These are phyloP conservation scores for Candida schatavii DNA, from an alignment of 805 yeast genomes.

Conservation along the genomic window DNA sequence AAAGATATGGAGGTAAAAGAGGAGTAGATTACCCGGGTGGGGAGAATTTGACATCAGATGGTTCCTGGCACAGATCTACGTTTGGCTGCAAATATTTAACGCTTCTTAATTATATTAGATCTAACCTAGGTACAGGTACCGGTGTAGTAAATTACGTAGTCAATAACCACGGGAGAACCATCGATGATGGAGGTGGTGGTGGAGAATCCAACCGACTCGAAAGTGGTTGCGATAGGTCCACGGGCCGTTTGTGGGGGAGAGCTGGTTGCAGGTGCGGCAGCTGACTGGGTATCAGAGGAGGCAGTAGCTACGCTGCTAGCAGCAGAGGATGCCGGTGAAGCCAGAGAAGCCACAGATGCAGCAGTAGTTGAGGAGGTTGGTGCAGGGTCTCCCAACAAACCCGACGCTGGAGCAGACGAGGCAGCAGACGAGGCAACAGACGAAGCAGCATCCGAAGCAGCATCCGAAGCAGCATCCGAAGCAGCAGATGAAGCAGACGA, in stretches of 20 bases:
- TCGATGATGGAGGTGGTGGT: slow-evolving; percentile 17
- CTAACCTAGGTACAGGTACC: slow-evolving; percentile 14
- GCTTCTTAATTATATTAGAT: too few relatives aligned
- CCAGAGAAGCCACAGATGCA: slow-evolving; percentile 16
- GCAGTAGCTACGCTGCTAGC: slow-evolving; percentile 15
- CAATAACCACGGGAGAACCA: slow-evolving; percentile 22
- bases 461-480: background rate
- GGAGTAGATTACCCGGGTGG: too few relatives aligned
- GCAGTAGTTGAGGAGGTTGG: slow-evolving; percentile 7
- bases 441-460: background rate
- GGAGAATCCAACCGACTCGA: slow-evolving; percentile 6
- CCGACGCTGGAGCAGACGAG: slow-evolving; percentile 1
- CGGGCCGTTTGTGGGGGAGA: background rate
- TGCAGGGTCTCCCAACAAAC: too few relatives aligned
- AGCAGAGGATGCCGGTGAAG: slow-evolving; percentile 1
- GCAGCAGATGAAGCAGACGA: background rate
- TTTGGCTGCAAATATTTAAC: too few relatives aligned
- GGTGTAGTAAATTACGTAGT: slow-evolving; percentile 23
- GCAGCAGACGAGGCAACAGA: slow-evolving; percentile 7
- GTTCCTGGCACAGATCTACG: too few relatives aligned
- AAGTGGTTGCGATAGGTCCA: slow-evolving; percentile 3
- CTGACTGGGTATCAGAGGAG: slow-evolving; percentile 20
- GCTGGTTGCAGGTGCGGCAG: slow-evolving; percentile 8
- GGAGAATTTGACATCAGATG: too few relatives aligned
- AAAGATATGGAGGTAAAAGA: too few relatives aligned